Conservation (phyloP, 2,329 filamentous ascomycete species). For the Coniochaeta hoffmannii region DNA sequence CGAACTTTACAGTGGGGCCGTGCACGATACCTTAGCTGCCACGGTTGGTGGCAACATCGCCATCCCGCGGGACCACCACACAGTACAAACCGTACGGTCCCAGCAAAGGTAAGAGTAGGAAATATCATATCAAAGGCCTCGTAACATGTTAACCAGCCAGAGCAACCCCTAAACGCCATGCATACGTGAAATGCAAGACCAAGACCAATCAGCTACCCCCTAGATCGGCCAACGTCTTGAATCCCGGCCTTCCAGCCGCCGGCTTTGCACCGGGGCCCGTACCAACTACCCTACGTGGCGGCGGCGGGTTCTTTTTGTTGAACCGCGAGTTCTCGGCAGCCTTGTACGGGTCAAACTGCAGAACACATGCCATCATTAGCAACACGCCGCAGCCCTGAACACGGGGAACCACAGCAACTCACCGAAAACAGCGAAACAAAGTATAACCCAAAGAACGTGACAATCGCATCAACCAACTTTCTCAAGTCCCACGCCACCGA, state of each 20-base stretch:
- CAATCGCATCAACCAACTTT: conserved; percentile 38
- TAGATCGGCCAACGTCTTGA: conserved; percentile 49
- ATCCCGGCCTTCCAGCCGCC: conserved; percentile 24
- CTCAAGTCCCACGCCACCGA: conserved; percentile 26
- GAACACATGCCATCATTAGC: not conserved
- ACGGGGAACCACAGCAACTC: conserved; percentile 21
- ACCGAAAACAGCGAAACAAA: conserved; percentile 54
- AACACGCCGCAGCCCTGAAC: not conserved
- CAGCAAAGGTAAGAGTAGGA: not conserved
- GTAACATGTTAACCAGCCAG: not conserved
- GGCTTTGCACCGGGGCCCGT: conserved; percentile 14
- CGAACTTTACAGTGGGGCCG: not conserved
- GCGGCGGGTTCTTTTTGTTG: conserved; percentile 40
- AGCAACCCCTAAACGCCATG: not conserved
- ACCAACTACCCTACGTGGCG: conserved; percentile 7
- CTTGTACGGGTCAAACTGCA: conserved; percentile 53
- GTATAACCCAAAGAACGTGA: conserved; percentile 54
- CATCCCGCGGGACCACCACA: not conserved
- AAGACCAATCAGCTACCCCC: conserved; percentile 12
- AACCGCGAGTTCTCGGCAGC: conserved; percentile 52
- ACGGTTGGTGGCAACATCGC: not conserved
- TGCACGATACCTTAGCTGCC: not conserved
- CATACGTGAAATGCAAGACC: not conserved
- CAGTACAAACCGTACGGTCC: not conserved
- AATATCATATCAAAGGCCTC: not conserved